phyloP scores from a whole-genome alignment of 2,329 filamentous ascomycete genomes.

The Acarospora socialis region DNA sequence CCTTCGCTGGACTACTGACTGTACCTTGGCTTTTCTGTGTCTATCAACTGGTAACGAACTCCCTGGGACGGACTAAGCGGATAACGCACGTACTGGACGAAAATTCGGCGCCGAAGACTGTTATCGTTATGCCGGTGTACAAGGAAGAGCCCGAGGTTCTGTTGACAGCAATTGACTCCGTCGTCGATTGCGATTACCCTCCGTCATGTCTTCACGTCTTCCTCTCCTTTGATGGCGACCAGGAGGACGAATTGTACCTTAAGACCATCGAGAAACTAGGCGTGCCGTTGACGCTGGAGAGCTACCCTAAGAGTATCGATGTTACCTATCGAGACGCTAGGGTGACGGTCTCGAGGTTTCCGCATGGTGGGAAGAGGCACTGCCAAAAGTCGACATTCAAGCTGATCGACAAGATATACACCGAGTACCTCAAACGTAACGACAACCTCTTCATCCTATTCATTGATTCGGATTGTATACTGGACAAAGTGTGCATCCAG shows the following conservation, averaged over 20 bases:
- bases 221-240: constrained; percentile 83
- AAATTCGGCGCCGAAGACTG: constrained; percentile 75
- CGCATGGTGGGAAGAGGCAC: constrained; percentile 82
- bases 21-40: constrained; percentile 89
- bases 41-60: constrained; percentile 78
- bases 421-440: constrained; percentile 69
- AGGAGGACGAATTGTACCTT: constrained; percentile 77
- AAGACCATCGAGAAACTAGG: constrained; percentile 75
- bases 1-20: constrained; percentile 70
- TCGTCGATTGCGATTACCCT: constrained; percentile 89
- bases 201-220: constrained; percentile 87
- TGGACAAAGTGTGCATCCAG: constrained; percentile 81
- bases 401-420: constrained; percentile 85
- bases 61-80: constrained; percentile 64
- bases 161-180: constrained; percentile 74
- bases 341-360: constrained; percentile 82
- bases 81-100: constrained; percentile 79
- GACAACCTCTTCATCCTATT: constrained; percentile 93
- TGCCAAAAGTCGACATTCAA: constrained; percentile 90
- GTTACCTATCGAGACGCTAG: constrained; percentile 68
- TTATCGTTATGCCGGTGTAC: constrained; percentile 95
- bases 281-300: constrained; percentile 59
- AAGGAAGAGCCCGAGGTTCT: constrained; percentile 77
- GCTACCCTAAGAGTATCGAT: constrained; percentile 82
- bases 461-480: constrained; percentile 92